Conservation (phyloP, 805 yeast species). For the Yamadazyma philogaea region DNA sequence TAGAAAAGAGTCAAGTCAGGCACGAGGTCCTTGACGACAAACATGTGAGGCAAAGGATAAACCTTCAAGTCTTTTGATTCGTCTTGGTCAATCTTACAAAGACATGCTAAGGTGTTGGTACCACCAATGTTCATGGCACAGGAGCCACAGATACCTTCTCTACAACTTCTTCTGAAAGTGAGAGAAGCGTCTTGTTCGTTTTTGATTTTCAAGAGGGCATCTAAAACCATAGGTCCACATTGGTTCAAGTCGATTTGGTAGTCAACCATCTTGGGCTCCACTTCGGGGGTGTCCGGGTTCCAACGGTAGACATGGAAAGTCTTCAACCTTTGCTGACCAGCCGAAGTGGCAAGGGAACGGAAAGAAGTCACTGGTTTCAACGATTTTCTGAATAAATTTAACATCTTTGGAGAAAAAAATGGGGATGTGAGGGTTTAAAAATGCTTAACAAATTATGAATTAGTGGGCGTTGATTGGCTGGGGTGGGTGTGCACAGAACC, state of each 20-base stretch:
- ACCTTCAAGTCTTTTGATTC: constrained; percentile 72
- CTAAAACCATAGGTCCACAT: constrained; percentile 98
- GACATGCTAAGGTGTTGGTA: constrained; percentile 92
- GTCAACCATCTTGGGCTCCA: constrained; percentile 80
- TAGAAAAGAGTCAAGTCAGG: constrained; percentile 97
- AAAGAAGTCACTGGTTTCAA: not conserved
- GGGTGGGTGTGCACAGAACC: not conserved
- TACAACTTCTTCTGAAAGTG: constrained; percentile 96
- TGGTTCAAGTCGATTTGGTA: constrained; percentile 83
- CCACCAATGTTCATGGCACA: constrained; percentile 99
- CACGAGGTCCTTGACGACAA: constrained; percentile 92
- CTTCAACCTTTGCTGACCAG: constrained; percentile 57
- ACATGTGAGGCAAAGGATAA: constrained; percentile 98
- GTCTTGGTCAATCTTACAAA: constrained; percentile 88
- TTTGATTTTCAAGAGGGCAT: constrained; percentile 90
- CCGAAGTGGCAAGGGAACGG: constrained; percentile 49
- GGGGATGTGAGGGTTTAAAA: constrained; percentile 5
- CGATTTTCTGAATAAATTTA: not conserved
- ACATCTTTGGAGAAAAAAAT: constrained; percentile 4
- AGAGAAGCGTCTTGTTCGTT: constrained; percentile 95
- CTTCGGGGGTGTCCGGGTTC: constrained; percentile 95
- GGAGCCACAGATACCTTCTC: constrained; percentile 99
- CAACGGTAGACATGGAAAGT: constrained; percentile 93
- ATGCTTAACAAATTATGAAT: constrained; percentile 12
- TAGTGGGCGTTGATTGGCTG: constrained; percentile 9